These are phyloP conservation scores for Termitomyces sp. DNA, from an alignment of 768 basidiomycete species.

Conservation along the genomic window DNA sequence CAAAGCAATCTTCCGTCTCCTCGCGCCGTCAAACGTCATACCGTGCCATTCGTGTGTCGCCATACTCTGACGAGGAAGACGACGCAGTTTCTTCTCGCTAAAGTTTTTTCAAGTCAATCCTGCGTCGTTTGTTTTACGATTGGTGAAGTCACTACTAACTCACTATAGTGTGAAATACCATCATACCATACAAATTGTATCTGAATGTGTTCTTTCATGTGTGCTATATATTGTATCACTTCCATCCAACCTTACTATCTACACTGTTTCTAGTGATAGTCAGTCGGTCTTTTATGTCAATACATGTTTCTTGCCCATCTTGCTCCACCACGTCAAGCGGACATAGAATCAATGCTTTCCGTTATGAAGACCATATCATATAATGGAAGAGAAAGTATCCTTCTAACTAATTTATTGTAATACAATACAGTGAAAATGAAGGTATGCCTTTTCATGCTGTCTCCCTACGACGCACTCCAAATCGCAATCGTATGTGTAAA, in stretches of 20 bases:
- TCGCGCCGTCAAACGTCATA: conserved; percentile 22
- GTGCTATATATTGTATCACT: background rate
- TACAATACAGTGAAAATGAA: conserved; percentile 12
- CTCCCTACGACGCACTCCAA: conserved; percentile 5
- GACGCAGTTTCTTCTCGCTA: conserved; percentile 28
- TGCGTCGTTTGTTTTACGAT: background rate
- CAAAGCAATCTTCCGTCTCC: conserved; percentile 12
- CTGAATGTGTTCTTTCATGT: background rate
- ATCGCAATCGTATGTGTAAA: conserved; percentile 1
- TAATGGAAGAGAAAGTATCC: conserved; percentile 1
- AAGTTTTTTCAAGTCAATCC: conserved; percentile 3
- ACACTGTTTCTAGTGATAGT: background rate
- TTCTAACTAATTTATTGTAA: conserved; percentile 15
- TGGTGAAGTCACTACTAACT: background rate
- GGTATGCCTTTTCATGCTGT: conserved; percentile 11
- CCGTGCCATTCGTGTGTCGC: conserved; percentile 38
- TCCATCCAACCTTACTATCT: background rate
- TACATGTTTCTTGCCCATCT: background rate
- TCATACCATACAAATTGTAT: background rate
- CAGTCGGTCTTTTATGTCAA: background rate
- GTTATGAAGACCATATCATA: background rate
- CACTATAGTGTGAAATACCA: background rate
- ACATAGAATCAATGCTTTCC: background rate
- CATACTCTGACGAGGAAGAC: conserved; percentile 41
- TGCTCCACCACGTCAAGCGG: background rate